Conservation (phyloP, 805 yeast species). For the Suhomyces tanzawaensis region DNA sequence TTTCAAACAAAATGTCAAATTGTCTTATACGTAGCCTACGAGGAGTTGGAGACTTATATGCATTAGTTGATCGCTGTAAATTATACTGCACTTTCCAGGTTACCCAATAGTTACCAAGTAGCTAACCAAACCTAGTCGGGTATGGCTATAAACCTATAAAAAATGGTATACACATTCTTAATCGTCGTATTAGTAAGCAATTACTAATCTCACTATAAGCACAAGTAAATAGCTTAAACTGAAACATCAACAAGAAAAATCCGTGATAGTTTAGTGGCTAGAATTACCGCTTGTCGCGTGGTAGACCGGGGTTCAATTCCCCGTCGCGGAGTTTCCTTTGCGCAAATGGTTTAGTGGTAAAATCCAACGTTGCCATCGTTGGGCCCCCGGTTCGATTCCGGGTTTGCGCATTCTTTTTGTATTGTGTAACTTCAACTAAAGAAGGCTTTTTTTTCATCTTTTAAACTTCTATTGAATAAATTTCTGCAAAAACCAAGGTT, state of each 20-base stretch:
- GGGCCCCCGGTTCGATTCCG: constrained; percentile 7
- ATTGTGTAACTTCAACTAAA: not conserved
- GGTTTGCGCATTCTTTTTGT: constrained; percentile 4
- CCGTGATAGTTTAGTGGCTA: constrained; percentile 6
- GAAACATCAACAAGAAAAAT: constrained; percentile 1
- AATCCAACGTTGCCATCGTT: constrained; percentile 6
- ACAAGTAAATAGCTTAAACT: no score
- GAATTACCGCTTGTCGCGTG: constrained; percentile 7
- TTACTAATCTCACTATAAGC: no score
- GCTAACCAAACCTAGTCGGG: no score
- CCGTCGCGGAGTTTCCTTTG: constrained; percentile 6
- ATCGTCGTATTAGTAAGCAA: no score
- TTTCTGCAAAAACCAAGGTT: not conserved
- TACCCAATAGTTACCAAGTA: no score
- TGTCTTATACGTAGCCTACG: no score
- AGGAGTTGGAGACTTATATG: no score
- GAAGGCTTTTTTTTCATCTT: not conserved
- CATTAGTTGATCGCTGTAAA: no score
- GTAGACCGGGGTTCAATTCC: constrained; percentile 7
- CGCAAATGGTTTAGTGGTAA: constrained; percentile 7
- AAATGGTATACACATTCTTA: no score
- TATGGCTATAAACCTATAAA: no score
- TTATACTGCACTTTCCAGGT: no score
- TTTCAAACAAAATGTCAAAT: no score
- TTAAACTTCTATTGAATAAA: not conserved